Percentiles rank a stretch among this genome's conserved stretches.
These are phyloP conservation scores for Eutrema yunnanense DNA, from an alignment of 345 rosid species.

Conservation along the genomic window DNA sequence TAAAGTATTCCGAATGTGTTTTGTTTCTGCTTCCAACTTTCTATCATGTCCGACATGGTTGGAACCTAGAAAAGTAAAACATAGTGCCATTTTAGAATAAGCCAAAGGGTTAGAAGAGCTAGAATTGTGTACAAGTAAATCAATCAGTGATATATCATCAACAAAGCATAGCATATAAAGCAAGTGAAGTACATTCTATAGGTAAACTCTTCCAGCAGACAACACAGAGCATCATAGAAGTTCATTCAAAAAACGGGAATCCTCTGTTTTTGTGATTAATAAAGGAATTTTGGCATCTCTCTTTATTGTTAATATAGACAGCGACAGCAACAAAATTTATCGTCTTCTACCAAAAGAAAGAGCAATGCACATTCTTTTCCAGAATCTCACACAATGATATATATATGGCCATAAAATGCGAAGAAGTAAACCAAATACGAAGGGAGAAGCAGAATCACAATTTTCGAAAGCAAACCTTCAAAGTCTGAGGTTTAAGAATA, in stretches of 20 bases:
- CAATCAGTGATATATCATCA: background rate
- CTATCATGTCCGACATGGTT: slow-evolving; percentile 80
- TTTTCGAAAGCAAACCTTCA: slow-evolving; percentile 46
- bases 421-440: background rate
- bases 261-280: background rate
- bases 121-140: background rate
- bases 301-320: background rate
- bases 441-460: slow-evolving; percentile 9
- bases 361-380: background rate
- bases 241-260: background rate
- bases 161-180: slow-evolving; percentile 6
- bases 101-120: background rate
- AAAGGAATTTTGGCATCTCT: background rate
- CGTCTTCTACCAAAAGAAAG: background rate
- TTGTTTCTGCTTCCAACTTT: slow-evolving; percentile 86
- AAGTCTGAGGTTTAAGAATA: slow-evolving; percentile 67
- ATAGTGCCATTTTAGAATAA: background rate
- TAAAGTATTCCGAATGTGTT: slow-evolving; percentile 85
- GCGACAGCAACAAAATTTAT: background rate
- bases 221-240: slow-evolving; percentile 5
- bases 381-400: background rate
- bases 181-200: background rate
- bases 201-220: background rate
- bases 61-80: slow-evolving; percentile 56
- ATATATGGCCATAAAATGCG: background rate